A percentile compares a stretch with the other conserved stretches of the same genome.
These are phyloP conservation scores for Eutrema heterophyllum DNA, from an alignment of 345 rosid genomes.

Conservation along the genomic window DNA sequence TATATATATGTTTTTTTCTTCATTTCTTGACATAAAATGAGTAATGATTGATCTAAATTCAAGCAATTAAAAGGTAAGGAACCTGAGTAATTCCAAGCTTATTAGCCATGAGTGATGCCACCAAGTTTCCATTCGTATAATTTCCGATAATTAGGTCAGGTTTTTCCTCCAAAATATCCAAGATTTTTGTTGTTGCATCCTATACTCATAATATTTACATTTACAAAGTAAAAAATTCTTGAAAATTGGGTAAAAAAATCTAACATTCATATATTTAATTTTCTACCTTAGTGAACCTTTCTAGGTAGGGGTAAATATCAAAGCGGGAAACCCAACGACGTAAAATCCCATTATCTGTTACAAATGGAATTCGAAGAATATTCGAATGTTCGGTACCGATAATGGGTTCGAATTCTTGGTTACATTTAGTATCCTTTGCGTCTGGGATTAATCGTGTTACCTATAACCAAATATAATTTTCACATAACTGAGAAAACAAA, in stretches of 20 bases:
- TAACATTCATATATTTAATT: too few species aligned
- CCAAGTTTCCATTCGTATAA: constrained; percentile 86
- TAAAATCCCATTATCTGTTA: constrained; percentile 48
- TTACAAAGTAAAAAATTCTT: neutral
- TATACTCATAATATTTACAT: constrained; percentile 2
- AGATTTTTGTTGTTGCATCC: constrained; percentile 71
- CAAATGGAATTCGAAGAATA: constrained; percentile 78
- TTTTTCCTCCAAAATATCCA: constrained; percentile 67
- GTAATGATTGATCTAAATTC: neutral
- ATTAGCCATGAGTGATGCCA: constrained; percentile 76
- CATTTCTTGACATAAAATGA: neutral
- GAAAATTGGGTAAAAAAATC: neutral
- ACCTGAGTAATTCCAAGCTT: constrained; percentile 90
- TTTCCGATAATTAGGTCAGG: constrained; percentile 90
- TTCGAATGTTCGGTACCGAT: constrained; percentile 53
- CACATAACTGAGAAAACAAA: neutral
- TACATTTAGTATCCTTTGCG: constrained; percentile 69
- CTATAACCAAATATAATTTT: constrained; percentile 26
- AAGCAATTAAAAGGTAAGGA: neutral
- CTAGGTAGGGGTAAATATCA: constrained; percentile 79
- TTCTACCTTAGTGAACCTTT: constrained; percentile 63
- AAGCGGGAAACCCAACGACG: constrained; percentile 85
- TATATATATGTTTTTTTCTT: neutral
- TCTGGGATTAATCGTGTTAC: constrained; percentile 81
- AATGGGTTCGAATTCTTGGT: constrained; percentile 68